These are phyloP conservation scores for Anthostomella pinea DNA, from an alignment of 2,329 filamentous ascomycete genomes.

Conservation along the genomic window DNA sequence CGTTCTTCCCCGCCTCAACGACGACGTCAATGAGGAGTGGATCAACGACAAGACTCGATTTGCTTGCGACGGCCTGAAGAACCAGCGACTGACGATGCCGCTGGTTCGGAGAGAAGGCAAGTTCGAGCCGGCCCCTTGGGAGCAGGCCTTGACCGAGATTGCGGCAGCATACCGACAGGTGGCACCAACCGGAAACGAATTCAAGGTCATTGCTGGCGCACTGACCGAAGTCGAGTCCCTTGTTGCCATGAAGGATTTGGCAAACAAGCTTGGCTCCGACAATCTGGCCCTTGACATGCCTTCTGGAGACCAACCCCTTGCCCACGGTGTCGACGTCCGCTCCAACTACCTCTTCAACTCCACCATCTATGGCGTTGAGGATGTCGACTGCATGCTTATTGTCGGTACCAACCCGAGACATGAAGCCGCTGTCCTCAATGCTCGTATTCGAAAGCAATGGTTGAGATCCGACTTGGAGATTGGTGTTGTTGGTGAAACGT, in stretches of 20 bases:
- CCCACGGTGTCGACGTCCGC: conserved; percentile 89
- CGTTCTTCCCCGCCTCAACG: conserved; percentile 86
- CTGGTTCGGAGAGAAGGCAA: conserved; percentile 84
- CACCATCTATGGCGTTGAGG: conserved; percentile 87
- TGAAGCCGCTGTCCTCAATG: conserved; percentile 92
- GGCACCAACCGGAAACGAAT: conserved; percentile 84
- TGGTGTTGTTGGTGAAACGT: conserved; percentile 84
- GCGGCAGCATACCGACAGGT: conserved; percentile 75
- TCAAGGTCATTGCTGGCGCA: conserved; percentile 91
- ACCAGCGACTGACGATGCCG: conserved; percentile 90
- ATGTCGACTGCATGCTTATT: conserved; percentile 87
- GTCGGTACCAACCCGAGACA: conserved; percentile 94
- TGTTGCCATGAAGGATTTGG: conserved; percentile 94
- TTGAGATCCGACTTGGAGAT: conserved; percentile 91
- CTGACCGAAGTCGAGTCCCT: conserved; percentile 89
- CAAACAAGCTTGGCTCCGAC: conserved; percentile 94
- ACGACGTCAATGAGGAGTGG: conserved; percentile 99
- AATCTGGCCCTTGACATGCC: conserved; percentile 93
- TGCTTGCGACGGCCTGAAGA: conserved; percentile 94
- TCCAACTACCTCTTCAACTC: conserved; percentile 98
- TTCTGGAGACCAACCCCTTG: conserved; percentile 75
- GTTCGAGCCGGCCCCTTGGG: conserved; percentile 92
- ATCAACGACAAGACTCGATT: conserved; percentile 98
- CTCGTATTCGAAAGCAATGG: conserved; percentile 97
- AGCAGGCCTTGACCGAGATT: conserved; percentile 89